Conservation (phyloP, 495 filamentous ascomycete genomes). For the Penicillium maclennaniae region DNA sequence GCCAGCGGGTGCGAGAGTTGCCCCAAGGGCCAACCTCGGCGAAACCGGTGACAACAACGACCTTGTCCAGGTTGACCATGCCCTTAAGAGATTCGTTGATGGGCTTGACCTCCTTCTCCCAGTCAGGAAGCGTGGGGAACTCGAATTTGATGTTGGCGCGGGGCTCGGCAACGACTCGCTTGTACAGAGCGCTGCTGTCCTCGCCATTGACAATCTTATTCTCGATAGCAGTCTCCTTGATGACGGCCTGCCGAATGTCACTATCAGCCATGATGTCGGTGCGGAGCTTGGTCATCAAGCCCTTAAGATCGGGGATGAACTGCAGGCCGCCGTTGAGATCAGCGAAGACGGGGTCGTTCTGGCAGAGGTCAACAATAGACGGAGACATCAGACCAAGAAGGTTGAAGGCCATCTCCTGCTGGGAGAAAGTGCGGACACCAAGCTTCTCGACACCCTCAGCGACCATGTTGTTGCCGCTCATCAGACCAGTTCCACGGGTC, state of each 20-base stretch:
- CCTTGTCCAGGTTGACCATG: slow-evolving; percentile 97
- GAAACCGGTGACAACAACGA: slow-evolving; percentile 96
- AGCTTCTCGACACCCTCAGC: slow-evolving; percentile 95
- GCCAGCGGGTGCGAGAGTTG: slow-evolving; percentile 95
- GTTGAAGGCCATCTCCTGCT: slow-evolving; percentile 99
- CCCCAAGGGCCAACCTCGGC: slow-evolving; percentile 97
- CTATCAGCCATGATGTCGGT: slow-evolving; percentile 91
- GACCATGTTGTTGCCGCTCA: slow-evolving; percentile 97
- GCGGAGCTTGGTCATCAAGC: slow-evolving; percentile 82
- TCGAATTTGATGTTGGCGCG: slow-evolving; percentile 97
- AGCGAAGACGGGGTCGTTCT: slow-evolving; percentile 90
- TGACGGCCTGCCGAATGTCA: slow-evolving; percentile 88
- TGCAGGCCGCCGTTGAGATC: slow-evolving; percentile 97
- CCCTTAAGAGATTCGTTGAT: slow-evolving; percentile 84
- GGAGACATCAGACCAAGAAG: slow-evolving; percentile 94
- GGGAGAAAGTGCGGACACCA: slow-evolving; percentile 96
- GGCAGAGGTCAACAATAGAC: slow-evolving; percentile 90
- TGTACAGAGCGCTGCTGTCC: slow-evolving; percentile 85
- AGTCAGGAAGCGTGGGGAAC: slow-evolving; percentile 85
- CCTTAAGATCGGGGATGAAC: slow-evolving; percentile 96
- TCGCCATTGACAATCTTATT: slow-evolving; percentile 97
- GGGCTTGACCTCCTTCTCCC: slow-evolving; percentile 85
- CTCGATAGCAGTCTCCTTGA: slow-evolving; percentile 93
- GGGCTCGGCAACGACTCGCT: slow-evolving; percentile 86
- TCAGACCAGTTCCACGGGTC: slow-evolving; percentile 97